These are phyloP conservation scores for Erodium maritimum DNA, from an alignment of 345 rosid species.

Conservation along the genomic window DNA sequence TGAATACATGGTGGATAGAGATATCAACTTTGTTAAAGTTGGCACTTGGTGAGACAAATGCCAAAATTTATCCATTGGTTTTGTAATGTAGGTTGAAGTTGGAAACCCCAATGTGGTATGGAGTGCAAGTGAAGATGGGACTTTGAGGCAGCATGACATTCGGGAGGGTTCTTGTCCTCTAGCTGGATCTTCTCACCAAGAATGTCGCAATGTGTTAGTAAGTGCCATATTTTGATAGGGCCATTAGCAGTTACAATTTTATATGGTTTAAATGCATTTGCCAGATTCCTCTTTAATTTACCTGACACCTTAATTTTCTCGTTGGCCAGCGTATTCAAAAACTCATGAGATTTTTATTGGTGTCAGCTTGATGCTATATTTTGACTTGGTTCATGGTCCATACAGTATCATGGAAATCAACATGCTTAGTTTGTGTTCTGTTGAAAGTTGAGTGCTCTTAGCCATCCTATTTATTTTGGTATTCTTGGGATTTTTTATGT, in stretches of 20 bases:
- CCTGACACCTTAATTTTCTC: background rate
- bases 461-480: background rate
- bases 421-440: background rate
- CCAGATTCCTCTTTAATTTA: background rate
- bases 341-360: background rate
- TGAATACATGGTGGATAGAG: too few relatives aligned
- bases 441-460: background rate
- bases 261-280: background rate
- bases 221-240: slow-evolving; percentile 16
- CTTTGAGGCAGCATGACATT: slow-evolving; percentile 89
- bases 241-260: too few relatives aligned
- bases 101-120: slow-evolving; percentile 93
- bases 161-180: slow-evolving; percentile 85
- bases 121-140: slow-evolving; percentile 99
- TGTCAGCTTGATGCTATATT: background rate
- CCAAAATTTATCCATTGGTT: slow-evolving; percentile 6
- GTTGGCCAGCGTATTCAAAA: background rate
- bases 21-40: background rate
- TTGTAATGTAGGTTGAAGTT: slow-evolving; percentile 57
- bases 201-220: slow-evolving; percentile 82
- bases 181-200: slow-evolving; percentile 65
- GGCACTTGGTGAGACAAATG: background rate
- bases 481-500: too few relatives aligned
- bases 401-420: background rate
- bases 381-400: background rate